Percentiles rank a stretch among this genome's conserved stretches.
These are phyloP conservation scores for Diutina rugosa DNA, from an alignment of 1,139 yeast genomes.

Conservation along the genomic window DNA sequence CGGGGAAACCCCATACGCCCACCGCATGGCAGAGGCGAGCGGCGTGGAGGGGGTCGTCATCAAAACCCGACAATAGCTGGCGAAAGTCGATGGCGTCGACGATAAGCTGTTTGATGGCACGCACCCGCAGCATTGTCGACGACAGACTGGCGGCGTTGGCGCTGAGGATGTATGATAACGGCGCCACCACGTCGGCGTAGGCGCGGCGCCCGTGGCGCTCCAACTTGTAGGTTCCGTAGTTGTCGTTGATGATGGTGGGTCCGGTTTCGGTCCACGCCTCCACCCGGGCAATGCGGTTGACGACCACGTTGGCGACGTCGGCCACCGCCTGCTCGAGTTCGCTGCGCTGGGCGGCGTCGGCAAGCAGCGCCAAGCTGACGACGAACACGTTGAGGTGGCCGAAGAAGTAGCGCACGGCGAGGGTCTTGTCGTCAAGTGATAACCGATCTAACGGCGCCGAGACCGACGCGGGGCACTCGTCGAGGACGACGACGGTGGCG, in stretches of 20 bases:
- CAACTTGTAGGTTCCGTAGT: constrained; percentile 6
- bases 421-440: constrained; percentile 12
- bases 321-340: constrained; percentile 16
- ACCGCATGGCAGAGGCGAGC: constrained; percentile 15
- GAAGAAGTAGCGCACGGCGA: constrained; percentile 26
- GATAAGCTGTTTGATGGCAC: constrained; percentile 15
- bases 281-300: constrained; percentile 32
- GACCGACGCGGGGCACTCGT: constrained; percentile 5
- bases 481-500: constrained; percentile 21
- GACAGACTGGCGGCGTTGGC: constrained; percentile 14
- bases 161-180: constrained; percentile 18
- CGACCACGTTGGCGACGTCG: constrained; percentile 15
- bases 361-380: constrained; percentile 11
- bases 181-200: constrained; percentile 12
- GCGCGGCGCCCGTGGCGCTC: constrained; percentile 3
- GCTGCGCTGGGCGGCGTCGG: constrained; percentile 9
- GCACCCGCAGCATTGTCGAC: constrained; percentile 12
- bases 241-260: constrained; percentile 15
- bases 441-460: constrained; percentile 6
- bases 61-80: constrained; percentile 11
- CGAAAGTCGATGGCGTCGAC: constrained; percentile 27
- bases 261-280: constrained; percentile 48
- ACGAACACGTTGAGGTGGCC: constrained; percentile 28
- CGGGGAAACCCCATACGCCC: constrained; percentile 49
- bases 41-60: not conserved